Base-by-base conservation (phyloP, 1,284 basidiomycete species). In the Hemileia vastatrix region DNA sequence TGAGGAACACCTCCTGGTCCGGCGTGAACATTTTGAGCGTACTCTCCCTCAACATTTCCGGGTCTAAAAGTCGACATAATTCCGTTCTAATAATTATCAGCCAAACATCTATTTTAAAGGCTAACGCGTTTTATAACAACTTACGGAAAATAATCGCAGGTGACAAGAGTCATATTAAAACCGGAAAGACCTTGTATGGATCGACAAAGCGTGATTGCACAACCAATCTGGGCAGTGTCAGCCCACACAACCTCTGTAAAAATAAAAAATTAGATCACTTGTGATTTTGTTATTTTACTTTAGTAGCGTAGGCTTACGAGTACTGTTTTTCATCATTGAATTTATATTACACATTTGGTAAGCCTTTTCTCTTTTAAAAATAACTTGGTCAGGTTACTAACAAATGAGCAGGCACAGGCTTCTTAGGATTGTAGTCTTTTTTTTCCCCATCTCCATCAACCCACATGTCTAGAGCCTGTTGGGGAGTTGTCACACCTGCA, bases 141-240 rank as follows among this genome's bases (percentile, higher is more conserved):
- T 50, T 51, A 63, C 60, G 60, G 60, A 36, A 49, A 54, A 27
- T 63, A 63, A 32, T 56, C 53, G 23, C 60, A 63, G 47, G 60
- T 54, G 44, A 45, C 55, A 31, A 63, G 56, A 6, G 32, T 56
- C 4, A 51, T 36, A 51, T 56, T 63, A 54, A 47, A 52, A 52
- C 19, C 55, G 49, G 23, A 43, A 49, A 1, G 47, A 2, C 60
- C 60, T 6, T 40, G 40, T 6, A 63, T 33, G 19, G 44, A 32
- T 6, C 15, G 2, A 40, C 60, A 63, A 15, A 23, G 36, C 15
- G 27, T 27, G 21, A 5, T 40, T 47, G 54, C 6, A 49, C 60
- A 63, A 23, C 52, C 52, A 11, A 63, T 45, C 19, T 54, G 31
- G 32, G 43, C 56, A 9, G 60, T 63, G 6, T 19, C 44, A 1